Base-by-base conservation (phyloP, 164 flowering plant genomes). In the Kalanchoe fedtschenkoi region DNA sequence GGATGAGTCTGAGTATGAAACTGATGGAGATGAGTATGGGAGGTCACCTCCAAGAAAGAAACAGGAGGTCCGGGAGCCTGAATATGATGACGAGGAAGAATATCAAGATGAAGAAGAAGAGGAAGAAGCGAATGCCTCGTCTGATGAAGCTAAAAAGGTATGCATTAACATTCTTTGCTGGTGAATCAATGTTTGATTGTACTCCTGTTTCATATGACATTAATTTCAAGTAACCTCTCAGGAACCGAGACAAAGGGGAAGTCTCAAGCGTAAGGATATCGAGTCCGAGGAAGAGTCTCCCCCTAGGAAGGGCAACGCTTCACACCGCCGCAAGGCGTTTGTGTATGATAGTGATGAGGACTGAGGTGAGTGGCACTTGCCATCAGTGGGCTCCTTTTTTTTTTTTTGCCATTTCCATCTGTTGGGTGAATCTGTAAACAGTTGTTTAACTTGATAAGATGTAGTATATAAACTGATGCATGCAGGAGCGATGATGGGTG, bases 1-100 rank as follows among this genome's bases (percentile, higher is more conserved):
- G 67, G 99, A 84, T 74, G 97, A 84, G 69, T 91, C 99, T 28
- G 97, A 91, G 69, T 95, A 95, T 72, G 99, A 91, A 82, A 87
- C 77, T 68, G 91, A 88, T 53, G 96, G 81, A 16, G 90, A 83
- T 61, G 97, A 88, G 70, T 91, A 77, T 44, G 92, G 83, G 65
- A 73, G 71, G 64, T 72, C 83, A 62, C 83, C 81, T 15, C 71
- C 75, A 51, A 87, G 72, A 42, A 76, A 75, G 60, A 75, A 81
- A 68, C 73, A 29, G 51, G 84, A 77, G 54, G 95, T 81, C 47
- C 72, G 71, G 29, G 98, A 82, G 64, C 71, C 67, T 55, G 93
- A 79, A 58, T 79, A 83, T 60, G 85, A 83, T 44, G 92, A 85
- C 13, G 84, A 43, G 51, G 54, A 51, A 51, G 56, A 51, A 28